phyloP scores from a whole-genome alignment of 495 filamentous ascomycete species.

The Hypoxylon crocopeplum region DNA sequence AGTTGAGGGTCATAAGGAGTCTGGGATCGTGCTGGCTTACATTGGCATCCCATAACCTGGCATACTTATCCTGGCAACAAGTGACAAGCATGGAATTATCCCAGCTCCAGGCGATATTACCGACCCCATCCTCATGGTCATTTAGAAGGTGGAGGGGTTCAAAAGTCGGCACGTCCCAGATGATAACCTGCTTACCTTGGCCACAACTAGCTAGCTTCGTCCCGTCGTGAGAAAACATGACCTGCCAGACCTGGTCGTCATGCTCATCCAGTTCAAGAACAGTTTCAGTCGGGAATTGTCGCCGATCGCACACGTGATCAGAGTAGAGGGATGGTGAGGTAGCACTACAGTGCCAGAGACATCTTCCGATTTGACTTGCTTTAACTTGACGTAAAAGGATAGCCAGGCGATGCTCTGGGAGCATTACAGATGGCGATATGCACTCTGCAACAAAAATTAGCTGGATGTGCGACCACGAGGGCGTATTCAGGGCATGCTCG shows the following conservation, averaged over 20 bases:
- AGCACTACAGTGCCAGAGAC: slow-evolving; percentile 88
- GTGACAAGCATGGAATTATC: slow-evolving; percentile 85
- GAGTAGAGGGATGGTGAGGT: slow-evolving; percentile 82
- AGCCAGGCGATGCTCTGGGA: slow-evolving; percentile 92
- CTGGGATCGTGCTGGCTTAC: slow-evolving; percentile 56
- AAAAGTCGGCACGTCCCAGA: slow-evolving; percentile 81
- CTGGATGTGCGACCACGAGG: not conserved
- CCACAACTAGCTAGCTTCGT: slow-evolving; percentile 83
- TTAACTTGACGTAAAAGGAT: slow-evolving; percentile 84
- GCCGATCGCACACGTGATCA: slow-evolving; percentile 83
- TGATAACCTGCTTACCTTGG: slow-evolving; percentile 72
- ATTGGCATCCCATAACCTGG: slow-evolving; percentile 78
- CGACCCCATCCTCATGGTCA: slow-evolving; percentile 71
- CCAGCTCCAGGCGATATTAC: slow-evolving; percentile 87
- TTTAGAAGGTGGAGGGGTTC: slow-evolving; percentile 66
- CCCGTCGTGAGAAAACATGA: slow-evolving; percentile 90
- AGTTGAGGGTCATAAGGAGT: slow-evolving; percentile 4
- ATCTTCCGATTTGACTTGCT: slow-evolving; percentile 77
- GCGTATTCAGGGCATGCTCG: not conserved
- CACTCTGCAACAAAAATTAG: slow-evolving; percentile 63
- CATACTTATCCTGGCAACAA: slow-evolving; percentile 76
- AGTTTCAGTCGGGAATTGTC: slow-evolving; percentile 75
- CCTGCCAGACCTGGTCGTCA: slow-evolving; percentile 86
- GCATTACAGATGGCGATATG: slow-evolving; percentile 97
- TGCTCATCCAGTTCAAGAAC: slow-evolving; percentile 74